Evolutionary conservation across 2,329 filamentous ascomycete species (phyloP).

Genomic region (Allantophomopsis cytisporea): DNA sequence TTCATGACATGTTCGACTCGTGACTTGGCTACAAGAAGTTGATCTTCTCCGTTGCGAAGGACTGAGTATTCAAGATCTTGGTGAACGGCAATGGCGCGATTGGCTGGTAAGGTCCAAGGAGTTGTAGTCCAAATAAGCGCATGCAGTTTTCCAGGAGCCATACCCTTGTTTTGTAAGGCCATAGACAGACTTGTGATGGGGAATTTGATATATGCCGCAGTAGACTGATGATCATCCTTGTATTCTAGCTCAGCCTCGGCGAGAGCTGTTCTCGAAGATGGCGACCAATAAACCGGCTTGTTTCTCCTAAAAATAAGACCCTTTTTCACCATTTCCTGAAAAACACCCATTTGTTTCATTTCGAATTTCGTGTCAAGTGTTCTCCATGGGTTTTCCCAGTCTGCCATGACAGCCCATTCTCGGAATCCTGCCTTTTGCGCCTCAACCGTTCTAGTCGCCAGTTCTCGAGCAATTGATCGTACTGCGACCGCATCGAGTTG

Average conservation of each 20-base stretch:
- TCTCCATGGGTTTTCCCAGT: slow-evolving; percentile 65
- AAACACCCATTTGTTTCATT: slow-evolving; percentile 60
- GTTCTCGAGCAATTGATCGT: slow-evolving; percentile 45
- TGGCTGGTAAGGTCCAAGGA: slow-evolving; percentile 92
- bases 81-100: slow-evolving; percentile 76
- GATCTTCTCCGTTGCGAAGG: slow-evolving; percentile 39
- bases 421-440: slow-evolving; percentile 63
- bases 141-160: slow-evolving; percentile 36
- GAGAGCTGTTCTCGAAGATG: slow-evolving; percentile 63
- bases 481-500: slow-evolving; percentile 41
- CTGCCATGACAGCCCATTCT: slow-evolving; percentile 65
- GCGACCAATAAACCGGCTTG: slow-evolving; percentile 81
- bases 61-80: slow-evolving; percentile 61
- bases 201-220: slow-evolving; percentile 69
- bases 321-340: slow-evolving; percentile 59
- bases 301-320: slow-evolving; percentile 65
- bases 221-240: slow-evolving; percentile 58
- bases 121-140: slow-evolving; percentile 99
- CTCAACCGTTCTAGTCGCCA: slow-evolving; percentile 56
- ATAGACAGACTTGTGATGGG: slow-evolving; percentile 40
- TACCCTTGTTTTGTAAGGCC: slow-evolving; percentile 25
- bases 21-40: slow-evolving; percentile 58
- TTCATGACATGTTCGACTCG: slow-evolving; percentile 47
- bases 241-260: slow-evolving; percentile 82
- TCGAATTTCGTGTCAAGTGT: slow-evolving; percentile 72